Conservation (phyloP, 2,329 filamentous ascomycete genomes). For the Penicillium palitans region DNA sequence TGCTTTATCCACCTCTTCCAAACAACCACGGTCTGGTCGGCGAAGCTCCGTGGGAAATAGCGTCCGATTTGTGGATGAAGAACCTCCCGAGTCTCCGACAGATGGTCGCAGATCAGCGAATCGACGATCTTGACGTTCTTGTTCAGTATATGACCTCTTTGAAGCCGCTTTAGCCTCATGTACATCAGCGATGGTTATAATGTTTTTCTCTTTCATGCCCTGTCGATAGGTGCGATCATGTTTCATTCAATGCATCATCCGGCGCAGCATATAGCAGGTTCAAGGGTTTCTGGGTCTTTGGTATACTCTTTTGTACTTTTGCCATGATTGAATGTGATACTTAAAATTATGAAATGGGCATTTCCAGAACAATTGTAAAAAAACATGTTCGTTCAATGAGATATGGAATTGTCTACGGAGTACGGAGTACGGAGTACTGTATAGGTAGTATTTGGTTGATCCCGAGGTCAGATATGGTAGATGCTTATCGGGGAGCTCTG, state of each 20-base stretch:
- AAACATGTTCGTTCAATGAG: neutral
- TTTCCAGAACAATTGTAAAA: neutral
- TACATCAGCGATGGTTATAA: slow-evolving; percentile 24
- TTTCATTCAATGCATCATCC: slow-evolving; percentile 24
- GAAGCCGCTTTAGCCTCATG: slow-evolving; percentile 8
- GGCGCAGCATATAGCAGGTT: slow-evolving; percentile 27
- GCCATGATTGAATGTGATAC: slow-evolving; percentile 26
- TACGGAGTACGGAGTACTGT: too few species aligned
- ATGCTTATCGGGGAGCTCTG: slow-evolving; percentile 5
- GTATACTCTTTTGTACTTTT: slow-evolving; percentile 22
- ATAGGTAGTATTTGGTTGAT: neutral
- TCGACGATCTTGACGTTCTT: slow-evolving; percentile 30
- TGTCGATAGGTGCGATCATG: slow-evolving; percentile 17
- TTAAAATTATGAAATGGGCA: neutral
- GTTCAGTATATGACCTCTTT: slow-evolving; percentile 15
- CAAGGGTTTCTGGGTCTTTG: slow-evolving; percentile 12
- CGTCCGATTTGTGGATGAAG: slow-evolving; percentile 45
- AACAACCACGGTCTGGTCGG: slow-evolving; percentile 29
- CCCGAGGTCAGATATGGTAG: neutral
- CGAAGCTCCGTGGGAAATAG: slow-evolving; percentile 35
- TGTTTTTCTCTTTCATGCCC: slow-evolving; percentile 9
- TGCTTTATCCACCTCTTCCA: slow-evolving; percentile 27
- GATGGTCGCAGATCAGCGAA: slow-evolving; percentile 40
- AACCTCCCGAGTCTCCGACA: slow-evolving; percentile 42
- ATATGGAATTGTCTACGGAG: too few species aligned